Base-by-base conservation (phyloP, 805 yeast genomes). In the Candida insectalens region DNA sequence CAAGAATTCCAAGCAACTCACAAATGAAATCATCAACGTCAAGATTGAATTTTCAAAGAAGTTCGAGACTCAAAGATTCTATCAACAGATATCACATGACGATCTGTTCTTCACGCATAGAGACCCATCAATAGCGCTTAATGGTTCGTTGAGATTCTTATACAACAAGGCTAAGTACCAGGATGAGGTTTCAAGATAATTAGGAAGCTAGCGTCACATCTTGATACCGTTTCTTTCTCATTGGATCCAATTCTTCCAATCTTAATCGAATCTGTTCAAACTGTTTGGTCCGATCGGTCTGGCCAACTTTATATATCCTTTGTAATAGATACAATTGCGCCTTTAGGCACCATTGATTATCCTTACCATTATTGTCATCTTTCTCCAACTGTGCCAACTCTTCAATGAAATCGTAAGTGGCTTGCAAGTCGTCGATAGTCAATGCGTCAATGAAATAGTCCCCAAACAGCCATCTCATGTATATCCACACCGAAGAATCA, bases 401-500 rank as follows among this genome's bases (percentile, higher is more conserved):
- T 5, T 64, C 49, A 6, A 87, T 63, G 15, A 64, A 63, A 2
- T 46, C 39, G 6, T 74, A 52, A 32, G 82, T 74, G 1, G 55
- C 50, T 1, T 57, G 39, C 8, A 83, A 50, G 2, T 81, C 45
- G 0, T 48, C 47, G 1, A 45, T 19, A 14, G 45, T 29, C 26
- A 60, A 34, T 1, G 53, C 47, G 5, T 51, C 48, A 23, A 72
- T 60, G 22, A 69, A 57, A 9, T 52, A 53, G 25, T 67, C 67
- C 5, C 67, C 62, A 6, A 73, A 49, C 16, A 89, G 62, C 97
- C 97, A 92, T 33, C 77, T 71, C 38, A 84, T 65, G 51, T 88
- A 92, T 2, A 82, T 66, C 96, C 97, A 92, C 0, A 84, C 81
- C 0, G 96, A 83, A 29, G 94, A 88, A 50, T 92, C 98, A 34